Evolutionary conservation across 768 basidiomycete species (phyloP), one percentile per base, ranked within the genome.

Genomic region (Leccinum subtestaceum): DNA sequence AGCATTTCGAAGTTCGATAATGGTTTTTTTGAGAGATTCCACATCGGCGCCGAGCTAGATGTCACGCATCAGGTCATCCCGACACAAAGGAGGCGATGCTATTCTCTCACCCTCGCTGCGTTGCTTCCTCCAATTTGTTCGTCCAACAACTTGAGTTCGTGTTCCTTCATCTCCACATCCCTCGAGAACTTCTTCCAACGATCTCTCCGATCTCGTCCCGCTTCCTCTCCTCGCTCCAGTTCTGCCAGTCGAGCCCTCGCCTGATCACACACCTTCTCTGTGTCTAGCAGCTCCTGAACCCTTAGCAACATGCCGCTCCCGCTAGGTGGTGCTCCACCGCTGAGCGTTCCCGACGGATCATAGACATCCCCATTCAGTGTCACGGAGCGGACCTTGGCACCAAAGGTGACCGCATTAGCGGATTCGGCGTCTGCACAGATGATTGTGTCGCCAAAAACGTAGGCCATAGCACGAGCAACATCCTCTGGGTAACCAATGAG

Each of bases 311-410:
- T 78, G 2, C 91, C 89, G 32, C 81, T 86, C 23, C 85, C 80
- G 60, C 78, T 88, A 0, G 95, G 92, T 0, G 93, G 87, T 1
- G 93, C 84, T 1, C 97, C 97, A 5, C 97, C 97, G 19, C 88
- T 92, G 19, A 99, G 83, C 0, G 91, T 95, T 7, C 96, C 96
- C 8, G 90, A 89, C 2, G 97, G 96, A 62, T 99, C 97, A 72
- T 99, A 98, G 11, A 97, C 85, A 67, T 98, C 97, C 2, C 97
- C 97, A 2, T 93, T 88, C 21, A 97, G 79, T 7, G 97, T 99
- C 50, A 98, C 95, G 10, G 92, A 95, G 53, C 87, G 87, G 52
- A 91, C 85, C 27, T 73, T 73, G 5, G 72, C 72, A 10, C 84
- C 79, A 77, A 98, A 98, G 0, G 97, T 97, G 46, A 97, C 91